phyloP scores from a whole-genome alignment of 2,329 filamentous ascomycete species.

The Diplodia scrobiculata region DNA sequence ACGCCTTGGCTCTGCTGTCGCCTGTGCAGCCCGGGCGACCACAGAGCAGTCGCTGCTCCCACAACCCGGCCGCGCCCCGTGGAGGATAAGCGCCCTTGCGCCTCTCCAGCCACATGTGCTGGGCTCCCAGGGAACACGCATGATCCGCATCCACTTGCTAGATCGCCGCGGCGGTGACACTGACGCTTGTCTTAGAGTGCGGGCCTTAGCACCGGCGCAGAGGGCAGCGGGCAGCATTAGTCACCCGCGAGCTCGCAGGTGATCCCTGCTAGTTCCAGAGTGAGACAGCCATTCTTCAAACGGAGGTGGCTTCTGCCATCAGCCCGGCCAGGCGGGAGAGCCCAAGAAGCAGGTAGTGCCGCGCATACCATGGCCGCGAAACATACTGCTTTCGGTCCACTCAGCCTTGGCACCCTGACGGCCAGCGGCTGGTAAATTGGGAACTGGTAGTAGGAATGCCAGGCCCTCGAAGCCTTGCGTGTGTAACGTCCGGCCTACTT shows the following conservation, averaged over 20 bases:
- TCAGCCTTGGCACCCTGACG: constrained; percentile 28
- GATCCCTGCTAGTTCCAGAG: constrained; percentile 29
- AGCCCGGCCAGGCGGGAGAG: constrained; percentile 17
- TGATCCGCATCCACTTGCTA: constrained; percentile 27
- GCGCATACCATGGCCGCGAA: constrained; percentile 31
- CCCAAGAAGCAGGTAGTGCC: constrained; percentile 28
- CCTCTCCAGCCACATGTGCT: constrained; percentile 28
- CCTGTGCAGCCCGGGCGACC: constrained; percentile 19
- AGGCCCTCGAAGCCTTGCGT: constrained; percentile 28
- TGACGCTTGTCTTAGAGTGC: constrained; percentile 28
- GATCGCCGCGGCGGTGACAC: constrained; percentile 27
- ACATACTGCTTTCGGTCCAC: constrained; percentile 31
- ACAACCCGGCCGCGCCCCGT: constrained; percentile 10
- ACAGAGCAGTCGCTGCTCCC: constrained; percentile 10
- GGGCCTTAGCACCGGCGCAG: constrained; percentile 26
- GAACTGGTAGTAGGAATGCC: constrained; percentile 28
- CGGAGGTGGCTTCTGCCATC: constrained; percentile 28
- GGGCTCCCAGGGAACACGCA: constrained; percentile 21
- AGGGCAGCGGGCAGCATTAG: constrained; percentile 25
- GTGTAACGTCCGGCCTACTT: constrained; percentile 25
- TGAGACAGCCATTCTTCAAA: constrained; percentile 30
- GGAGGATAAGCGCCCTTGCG: constrained; percentile 24
- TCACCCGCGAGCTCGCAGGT: constrained; percentile 27
- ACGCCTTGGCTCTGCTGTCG: not conserved
- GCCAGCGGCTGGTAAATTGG: constrained; percentile 28